Evolutionary conservation across 441 rosid species (phyloP).

Genomic region (Corymbia calophylla): DNA sequence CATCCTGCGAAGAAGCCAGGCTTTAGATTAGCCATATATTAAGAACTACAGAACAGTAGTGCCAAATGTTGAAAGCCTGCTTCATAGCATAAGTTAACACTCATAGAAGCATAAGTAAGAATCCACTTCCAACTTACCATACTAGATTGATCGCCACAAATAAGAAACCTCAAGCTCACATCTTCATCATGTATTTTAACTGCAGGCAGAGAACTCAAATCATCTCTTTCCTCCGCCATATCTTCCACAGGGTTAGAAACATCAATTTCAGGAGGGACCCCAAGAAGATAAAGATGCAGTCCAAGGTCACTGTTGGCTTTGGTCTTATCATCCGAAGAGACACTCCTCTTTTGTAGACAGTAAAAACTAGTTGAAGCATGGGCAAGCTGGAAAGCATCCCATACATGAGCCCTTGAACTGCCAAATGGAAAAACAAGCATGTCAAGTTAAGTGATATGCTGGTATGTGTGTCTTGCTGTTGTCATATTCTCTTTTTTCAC

Average conservation of each 20-base stretch:
- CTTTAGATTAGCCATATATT: neutral
- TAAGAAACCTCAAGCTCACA: conserved; percentile 78
- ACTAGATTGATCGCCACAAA: conserved; percentile 67
- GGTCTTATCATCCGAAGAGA: conserved; percentile 30
- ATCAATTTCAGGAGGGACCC: conserved; percentile 80
- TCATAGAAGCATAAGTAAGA: neutral
- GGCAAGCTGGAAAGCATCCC: conserved; percentile 95
- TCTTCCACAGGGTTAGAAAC: conserved; percentile 52
- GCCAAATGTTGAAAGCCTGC: neutral
- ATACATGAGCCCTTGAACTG: conserved; percentile 87
- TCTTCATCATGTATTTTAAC: conserved; percentile 91
- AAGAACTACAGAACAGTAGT: neutral
- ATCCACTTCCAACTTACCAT: conserved; percentile 34
- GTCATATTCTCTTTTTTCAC: neutral
- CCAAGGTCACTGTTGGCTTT: conserved; percentile 42
- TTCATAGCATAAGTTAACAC: neutral
- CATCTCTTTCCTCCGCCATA: conserved; percentile 63
- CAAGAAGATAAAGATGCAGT: conserved; percentile 63
- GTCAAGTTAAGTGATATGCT: neutral
- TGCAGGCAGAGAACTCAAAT: conserved; percentile 62
- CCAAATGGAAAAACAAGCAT: neutral
- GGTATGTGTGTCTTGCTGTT: neutral
- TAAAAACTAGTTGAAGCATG: conserved; percentile 82
- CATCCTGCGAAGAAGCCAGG: conserved; percentile 47
- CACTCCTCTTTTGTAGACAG: conserved; percentile 36